Evolutionary conservation across 306 rosid genomes (phyloP).

Genomic region (Calophaca sinica): DNA sequence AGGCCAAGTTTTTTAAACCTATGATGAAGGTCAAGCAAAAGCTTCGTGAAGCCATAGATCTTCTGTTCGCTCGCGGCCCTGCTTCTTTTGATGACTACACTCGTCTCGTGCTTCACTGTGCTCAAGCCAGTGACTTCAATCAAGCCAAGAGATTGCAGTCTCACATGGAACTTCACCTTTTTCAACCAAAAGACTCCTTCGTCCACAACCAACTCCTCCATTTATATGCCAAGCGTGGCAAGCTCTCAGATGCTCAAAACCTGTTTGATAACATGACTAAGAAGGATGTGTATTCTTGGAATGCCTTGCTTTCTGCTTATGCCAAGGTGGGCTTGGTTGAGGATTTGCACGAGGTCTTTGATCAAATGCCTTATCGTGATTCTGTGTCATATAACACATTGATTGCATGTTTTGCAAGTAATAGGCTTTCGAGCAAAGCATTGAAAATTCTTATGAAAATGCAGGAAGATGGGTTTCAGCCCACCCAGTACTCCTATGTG

Average conservation of each 20-base stretch:
- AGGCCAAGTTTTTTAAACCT: conserved; percentile 11
- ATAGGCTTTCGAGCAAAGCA: conserved; percentile 53
- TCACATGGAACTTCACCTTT: conserved; percentile 70
- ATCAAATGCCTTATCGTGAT: conserved; percentile 65
- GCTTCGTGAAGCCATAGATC: conserved; percentile 61
- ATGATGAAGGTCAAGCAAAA: conserved; percentile 53
- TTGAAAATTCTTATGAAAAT: conserved; percentile 53
- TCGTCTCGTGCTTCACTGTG: conserved; percentile 65
- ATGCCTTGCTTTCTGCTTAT: conserved; percentile 66
- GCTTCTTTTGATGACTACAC: conserved; percentile 66
- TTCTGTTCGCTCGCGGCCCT: conserved; percentile 54
- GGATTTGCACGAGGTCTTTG: conserved; percentile 48
- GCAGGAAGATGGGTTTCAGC: conserved; percentile 63
- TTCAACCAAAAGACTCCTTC: conserved; percentile 62
- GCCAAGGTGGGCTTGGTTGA: conserved; percentile 49
- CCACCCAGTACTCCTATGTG: conserved; percentile 61
- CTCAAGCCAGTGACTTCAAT: conserved; percentile 57
- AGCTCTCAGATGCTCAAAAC: conserved; percentile 55
- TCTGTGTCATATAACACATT: conserved; percentile 64
- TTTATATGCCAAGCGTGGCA: conserved; percentile 61
- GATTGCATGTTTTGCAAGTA: conserved; percentile 58
- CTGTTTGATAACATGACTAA: conserved; percentile 64
- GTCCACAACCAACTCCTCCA: conserved; percentile 68
- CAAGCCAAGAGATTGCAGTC: conserved; percentile 73
- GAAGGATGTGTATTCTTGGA: conserved; percentile 69